phyloP scores from a whole-genome alignment of 2,329 filamentous ascomycete species.

The Alternaria gansuensis region DNA sequence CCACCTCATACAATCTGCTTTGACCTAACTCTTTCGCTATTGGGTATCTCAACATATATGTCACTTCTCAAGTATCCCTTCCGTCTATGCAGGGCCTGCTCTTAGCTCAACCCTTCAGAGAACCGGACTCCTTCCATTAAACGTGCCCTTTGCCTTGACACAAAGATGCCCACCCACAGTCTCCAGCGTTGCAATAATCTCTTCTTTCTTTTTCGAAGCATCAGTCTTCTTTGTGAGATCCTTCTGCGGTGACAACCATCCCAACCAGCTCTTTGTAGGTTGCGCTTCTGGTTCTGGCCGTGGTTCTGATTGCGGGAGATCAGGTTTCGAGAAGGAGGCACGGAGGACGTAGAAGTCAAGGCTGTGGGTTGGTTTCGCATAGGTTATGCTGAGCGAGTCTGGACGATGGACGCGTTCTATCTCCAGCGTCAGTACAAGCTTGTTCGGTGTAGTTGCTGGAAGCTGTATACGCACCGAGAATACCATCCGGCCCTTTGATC shows the following conservation, averaged over 20 bases:
- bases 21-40: background rate
- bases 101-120: background rate
- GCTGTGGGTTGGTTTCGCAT: slow-evolving; percentile 67
- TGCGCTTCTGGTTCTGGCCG: slow-evolving; percentile 35
- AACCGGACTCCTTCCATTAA: background rate
- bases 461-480: slow-evolving; percentile 37
- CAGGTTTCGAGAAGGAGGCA: slow-evolving; percentile 53
- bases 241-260: slow-evolving; percentile 47
- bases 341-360: slow-evolving; percentile 71
- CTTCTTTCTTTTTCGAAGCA: slow-evolving; percentile 39
- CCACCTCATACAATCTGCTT: background rate
- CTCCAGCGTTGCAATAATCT: slow-evolving; percentile 65
- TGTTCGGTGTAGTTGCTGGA: background rate
- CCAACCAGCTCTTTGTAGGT: slow-evolving; percentile 42
- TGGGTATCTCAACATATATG: slow-evolving; percentile 7
- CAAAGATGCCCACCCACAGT: slow-evolving; percentile 64
- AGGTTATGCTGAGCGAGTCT: slow-evolving; percentile 62
- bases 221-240: slow-evolving; percentile 57
- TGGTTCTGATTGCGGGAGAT: slow-evolving; percentile 36
- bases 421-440: background rate
- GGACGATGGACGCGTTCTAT: slow-evolving; percentile 45
- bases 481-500: slow-evolving; percentile 61
- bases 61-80: background rate
- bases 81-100: background rate
- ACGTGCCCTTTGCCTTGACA: slow-evolving; percentile 39